phyloP scores from a whole-genome alignment of 176 grass and related monocot species.

The Triticum monococcum region DNA sequence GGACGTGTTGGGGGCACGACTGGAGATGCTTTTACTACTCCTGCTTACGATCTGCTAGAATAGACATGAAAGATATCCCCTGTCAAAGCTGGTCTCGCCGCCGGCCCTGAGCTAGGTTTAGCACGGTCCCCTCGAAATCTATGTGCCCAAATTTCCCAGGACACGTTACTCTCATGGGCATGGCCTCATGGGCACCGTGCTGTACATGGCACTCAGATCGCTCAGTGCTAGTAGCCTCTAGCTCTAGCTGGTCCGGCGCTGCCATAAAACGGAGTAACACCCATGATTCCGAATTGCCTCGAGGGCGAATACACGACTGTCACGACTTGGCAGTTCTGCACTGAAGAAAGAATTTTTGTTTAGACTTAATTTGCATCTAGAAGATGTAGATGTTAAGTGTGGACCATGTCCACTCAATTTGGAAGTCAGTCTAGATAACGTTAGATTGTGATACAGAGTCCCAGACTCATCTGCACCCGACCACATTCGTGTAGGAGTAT shows the following conservation, averaged over 20 bases:
- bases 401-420: no score
- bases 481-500: no score
- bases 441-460: no score
- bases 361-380: no score
- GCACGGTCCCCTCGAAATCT: background rate
- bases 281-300: background rate
- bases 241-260: background rate
- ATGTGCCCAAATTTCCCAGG: background rate
- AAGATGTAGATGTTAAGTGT: no score
- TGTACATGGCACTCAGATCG: background rate
- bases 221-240: background rate
- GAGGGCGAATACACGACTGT: background rate
- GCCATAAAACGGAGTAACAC: background rate
- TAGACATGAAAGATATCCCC: background rate
- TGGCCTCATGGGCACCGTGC: background rate
- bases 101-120: background rate
- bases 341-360: no score
- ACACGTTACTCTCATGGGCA: background rate
- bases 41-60: no score
- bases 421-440: no score
- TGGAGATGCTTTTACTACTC: no score
- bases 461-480: no score
- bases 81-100: background rate
- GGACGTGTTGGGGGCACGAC: no score
- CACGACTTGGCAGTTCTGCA: background rate